These are phyloP conservation scores for Sphagnum tenellum DNA, from an alignment of 225 moss, liverwort and hornwort species.

Conservation along the genomic window DNA sequence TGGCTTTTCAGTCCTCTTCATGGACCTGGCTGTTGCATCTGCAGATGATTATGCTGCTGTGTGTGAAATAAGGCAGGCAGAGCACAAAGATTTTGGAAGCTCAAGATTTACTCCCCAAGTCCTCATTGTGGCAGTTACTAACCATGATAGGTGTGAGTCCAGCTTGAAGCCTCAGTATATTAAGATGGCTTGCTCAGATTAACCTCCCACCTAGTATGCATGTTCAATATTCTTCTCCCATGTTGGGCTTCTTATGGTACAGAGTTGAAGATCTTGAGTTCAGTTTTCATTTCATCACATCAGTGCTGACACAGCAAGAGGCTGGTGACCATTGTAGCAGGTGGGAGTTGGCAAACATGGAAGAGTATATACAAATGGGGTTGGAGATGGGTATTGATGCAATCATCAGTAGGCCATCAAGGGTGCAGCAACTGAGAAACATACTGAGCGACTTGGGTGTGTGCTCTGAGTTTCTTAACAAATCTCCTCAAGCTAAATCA, in stretches of 20 bases:
- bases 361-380: conserved; percentile 25
- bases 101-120: conserved; percentile 17
- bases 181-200: too few species aligned
- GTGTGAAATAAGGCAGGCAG: conserved; percentile 22
- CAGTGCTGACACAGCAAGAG: too few species aligned
- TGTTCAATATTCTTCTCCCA: too few species aligned
- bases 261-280: too few species aligned
- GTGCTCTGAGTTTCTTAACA: too few species aligned
- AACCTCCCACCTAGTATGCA: too few species aligned
- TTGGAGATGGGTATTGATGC: conserved; percentile 34
- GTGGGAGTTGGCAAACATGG: conserved; percentile 17
- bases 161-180: too few species aligned
- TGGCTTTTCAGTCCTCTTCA: conserved; percentile 26
- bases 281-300: too few species aligned
- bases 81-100: conserved; percentile 14
- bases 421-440: conserved; percentile 44
- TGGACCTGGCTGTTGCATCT: conserved; percentile 15
- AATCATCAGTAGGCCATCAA: conserved; percentile 39
- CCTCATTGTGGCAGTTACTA: conserved; percentile 31
- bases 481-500: too few species aligned
- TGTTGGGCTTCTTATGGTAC: too few species aligned
- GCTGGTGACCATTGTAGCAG: conserved; percentile 5
- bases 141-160: conserved; percentile 28
- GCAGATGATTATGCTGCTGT: conserved; percentile 22
- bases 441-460: conserved; percentile 35